Percentiles rank a stretch among this genome's conserved stretches.
phyloP scores from a whole-genome alignment of 1,284 basidiomycete species.

The Pterulicium gracile region DNA sequence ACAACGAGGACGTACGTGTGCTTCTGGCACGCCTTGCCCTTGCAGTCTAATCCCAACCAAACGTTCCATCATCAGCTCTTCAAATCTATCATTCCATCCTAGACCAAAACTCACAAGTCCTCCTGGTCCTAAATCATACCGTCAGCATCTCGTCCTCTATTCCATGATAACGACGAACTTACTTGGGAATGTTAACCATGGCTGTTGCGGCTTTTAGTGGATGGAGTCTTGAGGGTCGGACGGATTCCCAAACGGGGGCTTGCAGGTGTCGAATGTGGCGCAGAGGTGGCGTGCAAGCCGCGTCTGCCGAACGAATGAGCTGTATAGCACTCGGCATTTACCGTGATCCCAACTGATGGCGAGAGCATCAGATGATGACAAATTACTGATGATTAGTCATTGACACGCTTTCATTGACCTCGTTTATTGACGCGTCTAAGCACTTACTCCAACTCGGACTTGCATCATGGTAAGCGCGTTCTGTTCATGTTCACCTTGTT shows the following conservation, averaged over 20 bases:
- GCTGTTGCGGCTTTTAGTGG: too few species aligned
- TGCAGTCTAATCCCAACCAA: conserved; percentile 63
- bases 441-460: neutral
- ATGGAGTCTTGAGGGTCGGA: too few species aligned
- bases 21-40: conserved; percentile 97
- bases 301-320: neutral
- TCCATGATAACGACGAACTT: conserved; percentile 17
- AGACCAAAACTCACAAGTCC: conserved; percentile 59
- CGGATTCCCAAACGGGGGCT: too few species aligned
- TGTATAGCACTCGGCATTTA: neutral
- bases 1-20: conserved; percentile 70
- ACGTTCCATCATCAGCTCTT: conserved; percentile 1
- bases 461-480: conserved; percentile 1
- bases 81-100: too few species aligned
- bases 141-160: conserved; percentile 12
- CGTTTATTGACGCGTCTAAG: conserved; percentile 2
- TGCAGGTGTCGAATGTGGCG: neutral
- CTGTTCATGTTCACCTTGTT: neutral
- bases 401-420: neutral
- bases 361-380: neutral
- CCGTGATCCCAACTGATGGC: neutral
- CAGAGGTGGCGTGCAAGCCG: neutral
- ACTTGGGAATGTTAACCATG: conserved; percentile 93
- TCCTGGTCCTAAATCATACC: conserved; percentile 51
- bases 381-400: conserved; percentile 1